Percentiles rank a stretch among this genome's conserved stretches.
Evolutionary conservation across 1,284 basidiomycete genomes (phyloP).

Genomic region (Ganoderma multipileum): DNA sequence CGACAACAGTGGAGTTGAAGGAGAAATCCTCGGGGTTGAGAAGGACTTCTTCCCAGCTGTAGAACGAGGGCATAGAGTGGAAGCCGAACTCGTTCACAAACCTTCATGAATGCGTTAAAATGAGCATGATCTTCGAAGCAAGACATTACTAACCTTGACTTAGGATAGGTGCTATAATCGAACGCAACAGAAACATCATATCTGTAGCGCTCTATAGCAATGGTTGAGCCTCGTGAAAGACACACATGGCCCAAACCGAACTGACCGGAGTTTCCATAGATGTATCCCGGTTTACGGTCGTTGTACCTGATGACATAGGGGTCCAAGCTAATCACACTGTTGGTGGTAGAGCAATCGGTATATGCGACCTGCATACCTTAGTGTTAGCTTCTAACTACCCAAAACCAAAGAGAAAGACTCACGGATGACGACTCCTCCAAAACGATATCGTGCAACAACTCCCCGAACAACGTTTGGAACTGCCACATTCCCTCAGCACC

Average conservation of each 20-base stretch:
- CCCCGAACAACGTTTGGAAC: slow-evolving; percentile 60
- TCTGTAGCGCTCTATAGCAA: slow-evolving; percentile 54
- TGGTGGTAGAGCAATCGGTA: slow-evolving; percentile 68
- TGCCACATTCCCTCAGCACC: slow-evolving; percentile 27
- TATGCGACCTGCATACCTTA: slow-evolving; percentile 54
- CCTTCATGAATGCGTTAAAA: not conserved
- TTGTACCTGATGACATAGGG: slow-evolving; percentile 61
- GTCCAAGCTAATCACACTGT: slow-evolving; percentile 61
- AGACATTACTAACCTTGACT: slow-evolving; percentile 56
- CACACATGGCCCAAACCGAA: not conserved
- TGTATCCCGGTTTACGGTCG: slow-evolving; percentile 56
- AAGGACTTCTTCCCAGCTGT: slow-evolving; percentile 67
- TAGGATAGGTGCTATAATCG: slow-evolving; percentile 61
- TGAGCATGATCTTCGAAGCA: not conserved
- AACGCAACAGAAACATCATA: slow-evolving; percentile 63
- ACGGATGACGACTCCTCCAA: slow-evolving; percentile 60
- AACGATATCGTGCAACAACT: slow-evolving; percentile 55
- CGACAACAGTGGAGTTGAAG: slow-evolving; percentile 66
- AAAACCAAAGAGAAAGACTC: slow-evolving; percentile 9
- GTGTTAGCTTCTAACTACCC: not conserved
- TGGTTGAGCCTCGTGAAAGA: not conserved
- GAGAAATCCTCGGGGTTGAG: slow-evolving; percentile 55
- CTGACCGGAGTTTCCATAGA: slow-evolving; percentile 65
- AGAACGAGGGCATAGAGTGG: slow-evolving; percentile 71
- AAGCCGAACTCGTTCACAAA: slow-evolving; percentile 46